Conservation (phyloP, 2,329 filamentous ascomycete species). For the Apiospora kogelbergensis region DNA sequence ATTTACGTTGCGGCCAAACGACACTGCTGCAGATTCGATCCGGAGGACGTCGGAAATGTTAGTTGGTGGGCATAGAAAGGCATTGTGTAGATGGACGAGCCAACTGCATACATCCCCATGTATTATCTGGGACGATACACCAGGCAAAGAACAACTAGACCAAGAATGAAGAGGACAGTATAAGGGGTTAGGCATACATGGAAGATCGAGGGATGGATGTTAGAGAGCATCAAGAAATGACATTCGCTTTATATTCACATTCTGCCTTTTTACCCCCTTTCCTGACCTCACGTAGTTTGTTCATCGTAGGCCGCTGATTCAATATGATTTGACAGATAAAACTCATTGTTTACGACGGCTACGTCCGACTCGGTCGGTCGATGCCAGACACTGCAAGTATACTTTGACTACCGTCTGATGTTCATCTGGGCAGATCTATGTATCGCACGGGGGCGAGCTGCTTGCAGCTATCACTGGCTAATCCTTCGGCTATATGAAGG, state of each 20-base stretch:
- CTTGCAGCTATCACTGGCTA: neutral
- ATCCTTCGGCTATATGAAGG: neutral
- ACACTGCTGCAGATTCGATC: neutral
- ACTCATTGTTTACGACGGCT: neutral
- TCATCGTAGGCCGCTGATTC: neutral
- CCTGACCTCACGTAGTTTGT: neutral
- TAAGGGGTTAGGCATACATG: neutral
- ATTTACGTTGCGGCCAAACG: neutral
- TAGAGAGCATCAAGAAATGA: neutral
- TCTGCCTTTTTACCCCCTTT: neutral
- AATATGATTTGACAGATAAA: neutral
- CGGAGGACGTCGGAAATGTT: neutral
- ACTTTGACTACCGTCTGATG: neutral
- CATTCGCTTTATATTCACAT: neutral
- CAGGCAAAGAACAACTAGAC: neutral
- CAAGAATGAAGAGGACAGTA: neutral
- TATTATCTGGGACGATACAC: neutral
- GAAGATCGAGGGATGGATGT: neutral
- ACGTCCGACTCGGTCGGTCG: neutral
- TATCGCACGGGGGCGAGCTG: neutral
- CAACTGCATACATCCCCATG: too few relatives aligned
- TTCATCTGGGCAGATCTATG: neutral
- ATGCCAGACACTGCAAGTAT: neutral
- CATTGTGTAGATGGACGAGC: too few relatives aligned
- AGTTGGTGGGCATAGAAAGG: neutral